Evolutionary conservation across 805 yeast genomes (phyloP), one percentile per base, ranked within the genome.

Genomic region (Geotrichum ghanense): DNA sequence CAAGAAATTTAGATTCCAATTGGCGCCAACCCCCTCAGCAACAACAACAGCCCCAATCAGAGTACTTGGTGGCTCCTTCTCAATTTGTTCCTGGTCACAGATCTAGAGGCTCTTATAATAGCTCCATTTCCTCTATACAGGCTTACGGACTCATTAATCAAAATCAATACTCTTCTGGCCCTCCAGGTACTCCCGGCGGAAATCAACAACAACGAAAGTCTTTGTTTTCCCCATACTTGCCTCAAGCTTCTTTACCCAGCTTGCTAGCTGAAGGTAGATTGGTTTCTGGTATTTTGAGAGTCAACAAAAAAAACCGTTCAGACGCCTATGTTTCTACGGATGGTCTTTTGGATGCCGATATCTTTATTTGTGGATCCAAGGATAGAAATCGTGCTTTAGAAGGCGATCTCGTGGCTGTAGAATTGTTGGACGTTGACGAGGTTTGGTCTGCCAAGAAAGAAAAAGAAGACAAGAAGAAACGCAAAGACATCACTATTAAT

Each of bases 291-390:
- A 83, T 82, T 22, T 70, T 92, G 56, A 76, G 98, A 53, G 98
- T 92, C 41, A 92, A 92, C 68, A 89, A 88, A 65, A 92, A 92
- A 65, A 92, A 92, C 63, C 75, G 98, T 57, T 87, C 96, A 1
- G 97, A 92, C 66, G 98, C 98, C 0, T 92, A 94, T 66, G 97
- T 92, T n/a, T 79, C 95, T 4, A 90, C 97, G 0, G 97, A 89
- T 62, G 96, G 96, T 1, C 74, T 89, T 25, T 73, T 92, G 52
- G 98, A 92, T 65, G 95, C 98, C 0, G 98, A 92, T 64, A 87
- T 92, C 51, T 92, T 88, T 60, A 92, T 92, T 54, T 92, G 97
- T 69, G 98, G 98, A 9, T 89, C 97, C 9, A 92, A 92, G 63
- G 98, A 92, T 66, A 83, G 98, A 63, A 92, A 92, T 65, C 80